A percentile compares a stretch with the other conserved stretches of the same genome.
Conservation (phyloP, 257 asterid species). For the Craterostigma plantagineum region DNA sequence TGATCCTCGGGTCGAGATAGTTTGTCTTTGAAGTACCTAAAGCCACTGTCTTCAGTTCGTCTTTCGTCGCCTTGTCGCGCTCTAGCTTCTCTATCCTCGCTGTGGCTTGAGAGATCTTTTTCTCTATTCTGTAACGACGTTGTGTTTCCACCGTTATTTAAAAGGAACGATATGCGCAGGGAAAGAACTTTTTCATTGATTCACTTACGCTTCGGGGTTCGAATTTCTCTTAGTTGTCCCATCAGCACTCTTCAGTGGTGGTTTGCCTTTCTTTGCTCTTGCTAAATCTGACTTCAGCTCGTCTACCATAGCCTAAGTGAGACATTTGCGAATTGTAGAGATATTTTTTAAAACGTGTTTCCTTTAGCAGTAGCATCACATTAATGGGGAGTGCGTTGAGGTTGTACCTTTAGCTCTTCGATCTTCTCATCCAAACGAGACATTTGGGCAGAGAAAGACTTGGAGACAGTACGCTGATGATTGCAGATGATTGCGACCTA, state of each 20-base stretch:
- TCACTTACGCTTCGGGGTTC: slow-evolving; percentile 78
- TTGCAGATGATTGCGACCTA: slow-evolving; percentile 98
- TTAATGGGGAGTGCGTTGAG: no score
- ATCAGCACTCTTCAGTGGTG: slow-evolving; percentile 55
- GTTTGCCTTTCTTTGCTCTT: slow-evolving; percentile 80
- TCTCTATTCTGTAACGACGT: slow-evolving; percentile 47
- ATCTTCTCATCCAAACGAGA: slow-evolving; percentile 62
- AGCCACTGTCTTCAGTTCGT: slow-evolving; percentile 77
- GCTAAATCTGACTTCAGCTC: slow-evolving; percentile 50
- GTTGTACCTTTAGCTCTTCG: slow-evolving; percentile 62
- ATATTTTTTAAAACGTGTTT: not conserved
- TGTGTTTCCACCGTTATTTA: slow-evolving; percentile 8
- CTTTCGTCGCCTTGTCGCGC: slow-evolving; percentile 69
- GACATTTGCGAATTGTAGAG: not conserved
- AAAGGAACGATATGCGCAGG: not conserved
- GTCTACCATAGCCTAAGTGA: slow-evolving; percentile 34
- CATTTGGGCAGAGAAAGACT: slow-evolving; percentile 76
- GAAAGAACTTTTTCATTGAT: slow-evolving; percentile 5
- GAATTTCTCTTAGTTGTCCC: slow-evolving; percentile 73
- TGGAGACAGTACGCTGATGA: slow-evolving; percentile 86
- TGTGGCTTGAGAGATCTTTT: slow-evolving; percentile 55
- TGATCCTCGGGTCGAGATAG: slow-evolving; percentile 93
- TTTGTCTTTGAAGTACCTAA: slow-evolving; percentile 93
- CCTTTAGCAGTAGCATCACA: not conserved
- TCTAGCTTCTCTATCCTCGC: slow-evolving; percentile 73